Evolutionary conservation across 1,284 basidiomycete species (phyloP), one percentile per base, ranked within the genome.

Genomic region (Ustilago sp.): DNA sequence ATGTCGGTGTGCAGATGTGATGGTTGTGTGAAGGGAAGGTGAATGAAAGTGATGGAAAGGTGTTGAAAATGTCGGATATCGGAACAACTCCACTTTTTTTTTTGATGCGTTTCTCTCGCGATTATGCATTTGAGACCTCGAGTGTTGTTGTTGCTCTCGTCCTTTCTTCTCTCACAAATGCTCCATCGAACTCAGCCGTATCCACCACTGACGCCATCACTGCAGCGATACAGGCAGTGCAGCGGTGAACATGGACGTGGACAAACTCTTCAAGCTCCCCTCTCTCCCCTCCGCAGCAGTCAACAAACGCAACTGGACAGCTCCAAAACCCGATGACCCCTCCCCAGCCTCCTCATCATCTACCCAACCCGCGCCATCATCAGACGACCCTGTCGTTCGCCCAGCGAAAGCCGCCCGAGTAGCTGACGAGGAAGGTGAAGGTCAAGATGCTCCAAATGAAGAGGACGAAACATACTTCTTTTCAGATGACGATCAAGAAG

Each of bases 251-350:
- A 85, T 85, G 83, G 83, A 85, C 52, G 79, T 85, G 34, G 79
- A 77, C 61, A 85, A 84, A 70, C 74, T 85, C 23, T 85, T 85
- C 73, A 83, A 85, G 81, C 77, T 83, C 3, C 83, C 83, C 11
- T 68, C 77, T 17, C 57, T 85, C 15, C 74, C 83, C n/a, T 69
- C 79, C 1, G 83, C 82, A 8, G 69, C 83, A 5, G 45, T 84
- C 53, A 82, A 79, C 66, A 85, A 84, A 63, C 74, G 83, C 43
- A 84, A 84, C 41, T 83, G 83, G 82, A 57, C 32, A 0, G 80
- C 77, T 11, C 71, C 81, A 3, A 68, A 58, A 35, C 64, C 71
- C 1, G 57, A 60, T 36, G 67, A 78, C 12, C 23, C 68, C 15
- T 59, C 71, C 35, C 63, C 68, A 11, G 52, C 63, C 38, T 43